Evolutionary conservation across 495 filamentous ascomycete species (phyloP), one percentile per base, ranked within the genome.

Genomic region (Parathielavia hyrcaniae): DNA sequence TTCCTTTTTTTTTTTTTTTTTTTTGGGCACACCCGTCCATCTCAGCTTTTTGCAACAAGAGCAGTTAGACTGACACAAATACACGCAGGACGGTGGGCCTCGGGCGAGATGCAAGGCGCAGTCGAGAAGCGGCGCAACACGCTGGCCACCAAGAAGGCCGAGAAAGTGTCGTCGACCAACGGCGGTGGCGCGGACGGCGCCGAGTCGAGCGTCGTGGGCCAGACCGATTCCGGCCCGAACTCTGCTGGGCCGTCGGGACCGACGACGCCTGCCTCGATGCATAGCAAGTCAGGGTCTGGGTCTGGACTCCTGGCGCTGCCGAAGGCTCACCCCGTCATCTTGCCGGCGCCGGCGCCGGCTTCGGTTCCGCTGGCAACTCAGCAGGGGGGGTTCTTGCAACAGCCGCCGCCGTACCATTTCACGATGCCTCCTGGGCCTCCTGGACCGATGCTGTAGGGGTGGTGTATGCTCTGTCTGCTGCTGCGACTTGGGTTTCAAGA

Each of bases 81-180:
- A 50, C 57, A 40, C 26, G 48, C 55, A 79, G 77, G 73, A 34
- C 75, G 77, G 14, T 80, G 76, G 77, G 72, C 72, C 35, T 74
- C 71, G 1, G 77, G 77, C 35, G 73, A 75, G 36, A 80, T 80
- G 77, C 64, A 68, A 46, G 68, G 63, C 1, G 77, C 77, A 1
- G 76, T 80, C 10, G 73, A 70, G 55, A 79, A 79, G 54, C 75
- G 77, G 26, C 74, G 75, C 48, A 76, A 66, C 10, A 80, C 77
- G 0, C 71, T 79, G 22, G 77, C 77, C 4, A 75, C 66, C 45
- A 79, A 80, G 64, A 79, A 80, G 62, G 67, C 66, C 9, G 69
- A 68, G 32, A 67, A 67, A 35, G 69, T 6, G 26, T 30, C 26
- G 26, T 30, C 58, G 1, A 54, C 65, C 1, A 41, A 19, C 20